Evolutionary conservation across 305 asterid species (phyloP).

Genomic region (Andrographis paniculata): DNA sequence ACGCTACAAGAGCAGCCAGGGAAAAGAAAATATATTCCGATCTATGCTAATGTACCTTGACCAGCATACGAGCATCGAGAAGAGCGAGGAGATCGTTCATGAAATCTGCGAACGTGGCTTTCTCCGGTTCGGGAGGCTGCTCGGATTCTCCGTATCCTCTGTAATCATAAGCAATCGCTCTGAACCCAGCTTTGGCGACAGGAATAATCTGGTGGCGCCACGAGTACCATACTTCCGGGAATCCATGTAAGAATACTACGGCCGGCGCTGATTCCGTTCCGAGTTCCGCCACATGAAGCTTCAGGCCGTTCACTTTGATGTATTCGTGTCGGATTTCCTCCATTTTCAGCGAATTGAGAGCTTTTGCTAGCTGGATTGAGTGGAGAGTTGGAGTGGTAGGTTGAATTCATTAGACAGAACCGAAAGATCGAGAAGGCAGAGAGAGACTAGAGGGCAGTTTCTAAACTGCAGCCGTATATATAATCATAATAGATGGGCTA

Average conservation of each 20-base stretch:
- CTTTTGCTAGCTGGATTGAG: no score
- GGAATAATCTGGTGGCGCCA: conserved; percentile 62
- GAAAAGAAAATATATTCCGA: not conserved
- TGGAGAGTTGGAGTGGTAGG: no score
- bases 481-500: no score
- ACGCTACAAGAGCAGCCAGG: not conserved
- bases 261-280: conserved; percentile 30
- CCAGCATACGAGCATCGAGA: conserved; percentile 29
- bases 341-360: no score
- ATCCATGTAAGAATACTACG: conserved; percentile 51
- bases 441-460: no score
- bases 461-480: no score
- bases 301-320: conserved; percentile 28
- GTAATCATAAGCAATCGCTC: conserved; percentile 46
- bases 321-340: conserved; percentile 37
- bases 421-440: no score
- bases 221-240: conserved; percentile 61
- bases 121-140: conserved; percentile 31
- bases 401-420: no score
- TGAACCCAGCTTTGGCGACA: conserved; percentile 34
- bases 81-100: conserved; percentile 32
- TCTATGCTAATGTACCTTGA: conserved; percentile 14
- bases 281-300: conserved; percentile 42
- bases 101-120: conserved; percentile 32
- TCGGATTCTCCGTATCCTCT: conserved; percentile 62